A percentile compares a stretch with the other conserved stretches of the same genome.
phyloP scores from a whole-genome alignment of 1,139 yeast genomes.

The Wickerhamomyces sp. region DNA sequence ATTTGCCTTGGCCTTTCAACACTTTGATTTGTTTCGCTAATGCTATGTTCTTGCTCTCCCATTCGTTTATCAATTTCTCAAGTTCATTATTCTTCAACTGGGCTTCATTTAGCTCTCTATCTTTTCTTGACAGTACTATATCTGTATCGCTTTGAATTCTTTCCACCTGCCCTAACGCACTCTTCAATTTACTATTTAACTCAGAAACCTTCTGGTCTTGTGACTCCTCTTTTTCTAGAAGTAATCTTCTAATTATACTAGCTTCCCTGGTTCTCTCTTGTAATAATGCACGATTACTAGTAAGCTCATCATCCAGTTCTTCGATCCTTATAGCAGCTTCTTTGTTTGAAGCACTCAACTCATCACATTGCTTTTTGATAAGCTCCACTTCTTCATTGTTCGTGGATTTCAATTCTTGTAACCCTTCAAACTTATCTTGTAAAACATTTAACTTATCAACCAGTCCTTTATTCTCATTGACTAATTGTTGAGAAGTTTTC shows the following conservation, averaged over 20 bases:
- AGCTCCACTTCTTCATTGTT: slow-evolving; percentile 55
- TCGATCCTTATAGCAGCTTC: slow-evolving; percentile 63
- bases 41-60: slow-evolving; percentile 31
- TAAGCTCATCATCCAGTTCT: slow-evolving; percentile 72
- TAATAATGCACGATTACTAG: slow-evolving; percentile 64
- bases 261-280: slow-evolving; percentile 83
- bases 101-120: slow-evolving; percentile 29
- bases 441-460: slow-evolving; percentile 47
- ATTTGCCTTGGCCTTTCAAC: slow-evolving; percentile 20
- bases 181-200: slow-evolving; percentile 37
- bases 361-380: slow-evolving; percentile 73
- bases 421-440: slow-evolving; percentile 45
- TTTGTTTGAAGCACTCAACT: slow-evolving; percentile 59
- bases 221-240: slow-evolving; percentile 64
- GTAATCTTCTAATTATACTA: slow-evolving; percentile 61
- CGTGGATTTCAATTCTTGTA: slow-evolving; percentile 40
- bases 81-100: slow-evolving; percentile 27
- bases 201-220: slow-evolving; percentile 46
- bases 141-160: slow-evolving; percentile 53
- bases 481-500: slow-evolving; percentile 38
- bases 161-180: slow-evolving; percentile 53
- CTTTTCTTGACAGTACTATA: slow-evolving; percentile 43
- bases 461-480: slow-evolving; percentile 51
- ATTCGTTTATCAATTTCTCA: slow-evolving; percentile 24
- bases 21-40: slow-evolving; percentile 30